Evolutionary conservation across 192 early-diverging fungal genomes (phyloP), one percentile per base, ranked within the genome.

Genomic region (Coemansia pectinata): DNA sequence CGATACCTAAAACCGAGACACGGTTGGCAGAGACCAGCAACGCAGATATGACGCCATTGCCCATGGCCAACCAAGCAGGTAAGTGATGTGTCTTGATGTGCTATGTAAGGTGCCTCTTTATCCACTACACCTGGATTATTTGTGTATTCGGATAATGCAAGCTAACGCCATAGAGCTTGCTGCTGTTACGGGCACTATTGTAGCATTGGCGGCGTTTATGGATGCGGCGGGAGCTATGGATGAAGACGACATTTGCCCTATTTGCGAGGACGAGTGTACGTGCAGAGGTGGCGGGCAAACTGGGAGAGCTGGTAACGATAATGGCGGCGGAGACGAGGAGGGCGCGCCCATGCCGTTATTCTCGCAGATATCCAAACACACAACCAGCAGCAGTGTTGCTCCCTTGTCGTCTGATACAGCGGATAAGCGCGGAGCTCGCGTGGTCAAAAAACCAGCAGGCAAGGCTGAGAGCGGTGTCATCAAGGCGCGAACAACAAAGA

Each of bases 201-300:
- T 69, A 63, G 63, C 66, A 39, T 25, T 76, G 14, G 62, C 62
- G 4, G 70, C 70, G 27, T 70, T 65, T 53, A 61, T 66, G 68
- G 45, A 48, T 70, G 63, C 57, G 15, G 68, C 69, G 8, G 64
- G 47, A 27, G 79, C 72, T 44, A 71, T 74, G 74, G 79, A 82
- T 29, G 79, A 82, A 31, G 79, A 82, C 64, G 79, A 82, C 40
- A 82, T 82, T 17, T 82, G 79, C 34, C 79, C 79, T 10, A 82
- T 82, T 40, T 82, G 79, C 62, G 79, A 82, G 59, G 79, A 82
- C 58, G 79, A 82, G 41, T 82, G 79, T 59, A 77, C 71, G 7
- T 82, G 79, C 41, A 65, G 55, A 44, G 41, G 40, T 25, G 29
- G 55, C 31, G 55, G 29, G 17, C 21, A 53, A 19, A 25, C 50